Base-by-base conservation (phyloP, 2,329 filamentous ascomycete genomes). In the Bipolaris oryzae region DNA sequence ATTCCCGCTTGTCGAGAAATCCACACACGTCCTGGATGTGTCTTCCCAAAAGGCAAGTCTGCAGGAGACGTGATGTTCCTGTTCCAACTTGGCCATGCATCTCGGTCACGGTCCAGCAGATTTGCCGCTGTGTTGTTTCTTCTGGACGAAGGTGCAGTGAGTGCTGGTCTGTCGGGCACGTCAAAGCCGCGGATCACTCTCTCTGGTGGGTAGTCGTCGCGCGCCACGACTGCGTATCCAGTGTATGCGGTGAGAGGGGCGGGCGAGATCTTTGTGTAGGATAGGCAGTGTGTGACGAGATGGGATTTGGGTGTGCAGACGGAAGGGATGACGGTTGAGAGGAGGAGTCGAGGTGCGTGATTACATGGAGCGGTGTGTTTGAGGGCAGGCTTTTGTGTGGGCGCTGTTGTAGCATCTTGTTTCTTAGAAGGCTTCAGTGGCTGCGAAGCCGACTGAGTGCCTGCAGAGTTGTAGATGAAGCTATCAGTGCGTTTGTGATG, bases 51-150 rank as follows among this genome's bases (percentile, higher is more conserved):
- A 2, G 55, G 53, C 37, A 60, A 16, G 13, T 34, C 15, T 3
- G 53, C 52, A 2, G 56, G 34, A 2, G 23, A 49, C 4, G 50
- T 28, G 7, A 39, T 42, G 35, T 49, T 53, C 3, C 50, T 39
- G 25, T 56, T 53, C 51, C 58, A 64, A 13, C 50, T 43, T 3
- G 50, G 48, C 62, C 62, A 67, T 0, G n/a, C 20, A 6, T 59
- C 42, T 0, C 35, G 46, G 7, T 56, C 39, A 5, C 56, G 56
- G 21, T 65, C 54, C 1, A 67, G 50, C 3, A 63, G 28, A 11
- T 23, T 53, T 6, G 34, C 49, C 1, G 48, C 44, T 15, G 54
- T 52, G 23, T 59, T 46, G 9, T 38, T 50, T n/a, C 46, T 49
- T 10, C 44, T 44, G 21, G 31, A 7, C 2, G 25, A 21, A 7